These are phyloP conservation scores for Cenococcum geophilum DNA, from an alignment of 495 filamentous ascomycete genomes.

Conservation along the genomic window DNA sequence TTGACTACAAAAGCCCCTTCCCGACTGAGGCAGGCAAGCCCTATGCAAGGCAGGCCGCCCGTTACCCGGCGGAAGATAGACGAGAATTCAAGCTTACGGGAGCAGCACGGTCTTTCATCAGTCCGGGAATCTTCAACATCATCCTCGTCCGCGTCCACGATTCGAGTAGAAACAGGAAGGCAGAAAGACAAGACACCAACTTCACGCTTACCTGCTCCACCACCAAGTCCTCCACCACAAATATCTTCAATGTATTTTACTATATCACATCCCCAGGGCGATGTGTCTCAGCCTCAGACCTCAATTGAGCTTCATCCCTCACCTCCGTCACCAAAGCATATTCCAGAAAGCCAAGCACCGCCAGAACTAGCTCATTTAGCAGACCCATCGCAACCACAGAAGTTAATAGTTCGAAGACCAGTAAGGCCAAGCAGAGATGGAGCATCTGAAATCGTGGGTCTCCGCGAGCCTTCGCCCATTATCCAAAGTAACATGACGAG, in stretches of 20 bases:
- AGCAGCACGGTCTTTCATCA: constrained; percentile 53
- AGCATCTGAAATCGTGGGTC: constrained; percentile 58
- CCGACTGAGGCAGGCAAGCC: constrained; percentile 58
- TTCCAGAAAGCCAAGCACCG: constrained; percentile 28
- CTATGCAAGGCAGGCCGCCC: constrained; percentile 60
- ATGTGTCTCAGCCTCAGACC: not conserved
- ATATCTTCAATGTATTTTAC: constrained; percentile 56
- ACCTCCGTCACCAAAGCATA: constrained; percentile 3
- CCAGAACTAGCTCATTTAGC: constrained; percentile 42
- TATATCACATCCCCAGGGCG: constrained; percentile 12
- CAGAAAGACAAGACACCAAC: constrained; percentile 44
- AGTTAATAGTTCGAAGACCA: constrained; percentile 30
- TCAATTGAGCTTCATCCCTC: constrained; percentile 5
- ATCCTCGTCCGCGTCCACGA: constrained; percentile 40
- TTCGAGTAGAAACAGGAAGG: constrained; percentile 41
- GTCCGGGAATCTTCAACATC: constrained; percentile 53
- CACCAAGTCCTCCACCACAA: constrained; percentile 57
- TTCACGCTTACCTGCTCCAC: constrained; percentile 44
- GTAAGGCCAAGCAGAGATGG: constrained; percentile 73
- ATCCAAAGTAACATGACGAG: constrained; percentile 69
- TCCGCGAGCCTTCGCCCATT: constrained; percentile 56
- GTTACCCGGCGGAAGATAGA: constrained; percentile 57
- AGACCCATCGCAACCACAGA: constrained; percentile 22
- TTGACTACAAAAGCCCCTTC: constrained; percentile 53
- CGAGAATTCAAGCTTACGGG: constrained; percentile 43